A percentile compares a stretch with the other conserved stretches of the same genome.
These are phyloP conservation scores for Trichoderma asperellum DNA, from an alignment of 2,329 filamentous ascomycete genomes.

Conservation along the genomic window DNA sequence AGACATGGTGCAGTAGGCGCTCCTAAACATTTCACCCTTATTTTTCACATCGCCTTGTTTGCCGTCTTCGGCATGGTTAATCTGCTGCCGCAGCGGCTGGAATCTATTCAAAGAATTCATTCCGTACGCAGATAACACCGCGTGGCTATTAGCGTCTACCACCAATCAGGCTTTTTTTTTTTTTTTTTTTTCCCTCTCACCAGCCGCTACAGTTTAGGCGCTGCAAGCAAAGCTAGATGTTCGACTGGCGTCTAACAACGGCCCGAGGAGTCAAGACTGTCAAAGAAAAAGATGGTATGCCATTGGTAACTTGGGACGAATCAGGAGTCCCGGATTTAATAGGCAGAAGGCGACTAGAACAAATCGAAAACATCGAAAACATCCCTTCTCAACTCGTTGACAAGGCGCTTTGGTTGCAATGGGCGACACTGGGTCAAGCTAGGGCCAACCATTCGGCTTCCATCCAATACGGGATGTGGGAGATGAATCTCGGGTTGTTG, in stretches of 20 bases:
- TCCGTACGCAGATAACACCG: not conserved
- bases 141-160: conserved; percentile 8
- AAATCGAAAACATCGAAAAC: not conserved
- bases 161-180: not conserved
- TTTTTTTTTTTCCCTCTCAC: not conserved
- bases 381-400: not conserved
- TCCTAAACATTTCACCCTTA: not conserved
- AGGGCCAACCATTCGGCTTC: not conserved
- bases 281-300: not conserved
- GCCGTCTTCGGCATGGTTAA: not conserved
- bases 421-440: not conserved
- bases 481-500: not conserved
- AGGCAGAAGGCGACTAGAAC: not conserved
- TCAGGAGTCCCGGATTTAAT: too few relatives aligned
- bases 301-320: not conserved
- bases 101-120: not conserved
- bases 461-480: conserved; percentile 16
- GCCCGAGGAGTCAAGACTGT: not conserved
- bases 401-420: not conserved
- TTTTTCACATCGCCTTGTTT: conserved; percentile 5
- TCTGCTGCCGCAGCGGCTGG: not conserved
- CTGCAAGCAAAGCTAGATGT: not conserved
- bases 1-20: not conserved
- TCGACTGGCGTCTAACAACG: not conserved
- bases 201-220: conserved; percentile 4